Base-by-base conservation (phyloP, 352 stramenopile genomes). In the Phytopythium sindhum region DNA sequence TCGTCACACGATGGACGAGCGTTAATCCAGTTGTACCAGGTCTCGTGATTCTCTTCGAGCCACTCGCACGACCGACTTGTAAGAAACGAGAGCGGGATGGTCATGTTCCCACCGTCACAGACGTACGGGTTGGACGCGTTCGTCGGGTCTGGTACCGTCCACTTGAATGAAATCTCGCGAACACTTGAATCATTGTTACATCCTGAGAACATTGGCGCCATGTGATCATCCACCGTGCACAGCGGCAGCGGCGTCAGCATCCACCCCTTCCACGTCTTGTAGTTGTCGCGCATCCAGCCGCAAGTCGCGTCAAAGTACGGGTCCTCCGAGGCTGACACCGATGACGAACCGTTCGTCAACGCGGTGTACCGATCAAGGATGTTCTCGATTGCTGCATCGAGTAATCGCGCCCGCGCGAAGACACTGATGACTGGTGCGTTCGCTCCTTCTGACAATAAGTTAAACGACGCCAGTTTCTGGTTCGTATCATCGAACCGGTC, bases 401-500 rank as follows among this genome's bases (percentile, higher is more conserved):
- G 57, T 3, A 60, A 26, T 11, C 55, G 33, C 5, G 28, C 28
- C 4, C 69, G 66, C 14, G 67, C 74, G 37, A 61, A 28, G 0
- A 39, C n/a, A 11, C 26, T 35, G 15, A 61, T 28, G 14, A 21
- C 26, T 0, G 39, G 37, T 1, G 9, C 3, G 12, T 2, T 21
- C 2, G 55, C 6, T 1, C 1, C 7, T 0, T 64, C 23, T 7
- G 66, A 23, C 37, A 72, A 60, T 1, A 77, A 26, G 1, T 73
- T 33, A 7, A 31, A 58, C 23, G 74, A 59, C 0, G 63, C 60
- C 26, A 78, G 75, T 45, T 85, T 88, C 3, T 68, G 56, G 21
- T 81, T 64, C 29, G 37, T 42, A 14, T 69, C 57, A n/a, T 60
- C 65, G 0, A 80, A 72, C 17, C 68, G 82, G 28, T 80, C 74